Conservation (phyloP, 345 rosid genomes). For the Schrenkiella parvula region DNA sequence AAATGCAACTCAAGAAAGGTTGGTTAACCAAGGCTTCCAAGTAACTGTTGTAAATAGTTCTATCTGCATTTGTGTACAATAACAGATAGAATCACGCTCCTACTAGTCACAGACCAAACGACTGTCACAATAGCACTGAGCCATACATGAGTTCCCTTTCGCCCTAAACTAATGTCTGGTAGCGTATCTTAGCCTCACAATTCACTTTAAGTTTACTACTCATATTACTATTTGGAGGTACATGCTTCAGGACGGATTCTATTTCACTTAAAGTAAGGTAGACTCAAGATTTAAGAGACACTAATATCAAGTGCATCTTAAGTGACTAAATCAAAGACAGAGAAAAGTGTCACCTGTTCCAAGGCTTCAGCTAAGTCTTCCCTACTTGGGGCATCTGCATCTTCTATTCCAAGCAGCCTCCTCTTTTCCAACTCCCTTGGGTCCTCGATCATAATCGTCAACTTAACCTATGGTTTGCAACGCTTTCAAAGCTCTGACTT, state of each 20-base stretch:
- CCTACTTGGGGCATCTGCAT: slow-evolving; percentile 67
- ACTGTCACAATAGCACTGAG: background rate
- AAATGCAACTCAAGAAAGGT: background rate
- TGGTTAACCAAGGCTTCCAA: background rate
- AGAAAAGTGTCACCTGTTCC: slow-evolving; percentile 48
- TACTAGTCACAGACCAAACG: background rate
- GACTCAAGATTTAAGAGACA: background rate
- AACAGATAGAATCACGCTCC: background rate
- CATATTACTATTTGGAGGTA: background rate
- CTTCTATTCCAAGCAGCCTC: slow-evolving; percentile 84
- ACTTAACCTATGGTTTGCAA: slow-evolving; percentile 53
- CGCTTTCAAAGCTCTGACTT: background rate
- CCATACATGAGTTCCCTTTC: background rate
- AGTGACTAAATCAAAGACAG: background rate
- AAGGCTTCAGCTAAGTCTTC: slow-evolving; percentile 82
- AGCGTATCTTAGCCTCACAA: background rate
- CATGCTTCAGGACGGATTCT: background rate
- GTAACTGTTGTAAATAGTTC: background rate
- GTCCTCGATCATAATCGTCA: slow-evolving; percentile 86
- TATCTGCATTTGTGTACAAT: background rate
- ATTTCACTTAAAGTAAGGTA: background rate
- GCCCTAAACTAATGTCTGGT: background rate
- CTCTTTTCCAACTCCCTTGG: slow-evolving; percentile 85
- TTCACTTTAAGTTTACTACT: background rate
- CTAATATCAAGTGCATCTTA: background rate